Evolutionary conservation across 192 early-diverging fungal species (phyloP).

Genomic region (Coemansia reversa): DNA sequence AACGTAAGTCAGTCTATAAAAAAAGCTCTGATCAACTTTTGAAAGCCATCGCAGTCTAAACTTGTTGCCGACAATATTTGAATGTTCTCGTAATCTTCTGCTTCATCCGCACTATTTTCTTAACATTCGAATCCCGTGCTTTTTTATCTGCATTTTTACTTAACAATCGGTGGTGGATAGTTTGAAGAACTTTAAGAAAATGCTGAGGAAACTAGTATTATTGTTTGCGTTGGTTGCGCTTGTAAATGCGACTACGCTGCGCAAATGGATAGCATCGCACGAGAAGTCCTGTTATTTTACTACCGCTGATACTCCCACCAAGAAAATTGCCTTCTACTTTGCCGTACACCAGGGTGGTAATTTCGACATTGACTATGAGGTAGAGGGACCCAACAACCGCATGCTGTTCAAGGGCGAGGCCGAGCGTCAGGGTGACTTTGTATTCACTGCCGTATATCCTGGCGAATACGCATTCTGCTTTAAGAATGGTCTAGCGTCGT

Average conservation of each 20-base stretch:
- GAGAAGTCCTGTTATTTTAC: conserved; percentile 93
- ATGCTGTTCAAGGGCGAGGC: conserved; percentile 74
- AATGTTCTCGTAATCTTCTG: background rate
- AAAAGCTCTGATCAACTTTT: conserved; percentile 2
- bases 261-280: conserved; percentile 90
- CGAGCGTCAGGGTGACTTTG: conserved; percentile 94
- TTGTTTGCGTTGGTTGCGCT: conserved; percentile 49
- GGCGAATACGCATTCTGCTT: conserved; percentile 99
- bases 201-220: conserved; percentile 49
- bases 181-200: conserved; percentile 3
- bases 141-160: background rate
- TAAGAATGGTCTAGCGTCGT: conserved; percentile 90
- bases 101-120: background rate
- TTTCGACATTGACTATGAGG: conserved; percentile 95
- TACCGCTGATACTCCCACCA: conserved; percentile 68
- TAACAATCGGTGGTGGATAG: background rate
- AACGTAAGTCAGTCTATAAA: conserved; percentile 10
- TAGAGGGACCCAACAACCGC: conserved; percentile 71
- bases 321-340: conserved; percentile 98
- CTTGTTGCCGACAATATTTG: background rate
- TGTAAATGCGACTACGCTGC: conserved; percentile 58
- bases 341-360: conserved; percentile 95
- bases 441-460: conserved; percentile 77
- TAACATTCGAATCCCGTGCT: background rate
- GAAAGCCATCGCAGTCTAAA: background rate